phyloP scores from a whole-genome alignment of 345 rosid genomes.

The Camelina sativa region DNA sequence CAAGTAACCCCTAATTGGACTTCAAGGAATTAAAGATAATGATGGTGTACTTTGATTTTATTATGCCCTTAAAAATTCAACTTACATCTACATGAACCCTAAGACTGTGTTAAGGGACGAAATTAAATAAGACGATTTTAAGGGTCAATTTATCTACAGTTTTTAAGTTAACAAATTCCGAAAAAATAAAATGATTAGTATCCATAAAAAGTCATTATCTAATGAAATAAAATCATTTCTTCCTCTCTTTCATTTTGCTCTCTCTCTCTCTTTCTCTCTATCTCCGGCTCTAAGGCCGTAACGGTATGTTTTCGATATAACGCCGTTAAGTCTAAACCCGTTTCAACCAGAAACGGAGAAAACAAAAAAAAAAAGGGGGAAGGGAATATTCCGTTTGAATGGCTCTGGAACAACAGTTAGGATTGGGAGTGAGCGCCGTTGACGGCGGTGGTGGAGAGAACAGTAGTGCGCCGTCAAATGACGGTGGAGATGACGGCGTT shows the following conservation, averaged over 20 bases:
- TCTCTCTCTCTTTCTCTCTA: neutral
- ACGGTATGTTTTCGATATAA: slow-evolving; percentile 49
- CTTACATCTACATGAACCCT: slow-evolving; percentile 30
- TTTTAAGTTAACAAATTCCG: neutral
- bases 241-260: slow-evolving; percentile 7
- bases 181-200: neutral
- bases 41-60: slow-evolving; percentile 7
- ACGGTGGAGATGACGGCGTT: slow-evolving; percentile 62
- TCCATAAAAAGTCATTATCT: slow-evolving; percentile 31
- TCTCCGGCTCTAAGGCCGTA: slow-evolving; percentile 46
- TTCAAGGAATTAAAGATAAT: slow-evolving; percentile 14
- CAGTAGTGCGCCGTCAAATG: slow-evolving; percentile 46
- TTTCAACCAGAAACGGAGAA: slow-evolving; percentile 6
- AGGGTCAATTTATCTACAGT: slow-evolving; percentile 47
- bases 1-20: slow-evolving; percentile 32
- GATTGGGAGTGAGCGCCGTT: slow-evolving; percentile 47
- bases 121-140: slow-evolving; percentile 18
- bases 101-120: slow-evolving; percentile 47
- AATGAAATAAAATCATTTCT: slow-evolving; percentile 17
- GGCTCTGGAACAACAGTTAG: slow-evolving; percentile 66
- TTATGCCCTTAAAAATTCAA: slow-evolving; percentile 36
- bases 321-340: slow-evolving; percentile 55
- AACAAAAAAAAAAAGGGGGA: neutral
- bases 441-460: slow-evolving; percentile 54
- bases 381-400: slow-evolving; percentile 39